Evolutionary conservation across 805 yeast species (phyloP).

Genomic region (Lipomyces spencermartinsiae): DNA sequence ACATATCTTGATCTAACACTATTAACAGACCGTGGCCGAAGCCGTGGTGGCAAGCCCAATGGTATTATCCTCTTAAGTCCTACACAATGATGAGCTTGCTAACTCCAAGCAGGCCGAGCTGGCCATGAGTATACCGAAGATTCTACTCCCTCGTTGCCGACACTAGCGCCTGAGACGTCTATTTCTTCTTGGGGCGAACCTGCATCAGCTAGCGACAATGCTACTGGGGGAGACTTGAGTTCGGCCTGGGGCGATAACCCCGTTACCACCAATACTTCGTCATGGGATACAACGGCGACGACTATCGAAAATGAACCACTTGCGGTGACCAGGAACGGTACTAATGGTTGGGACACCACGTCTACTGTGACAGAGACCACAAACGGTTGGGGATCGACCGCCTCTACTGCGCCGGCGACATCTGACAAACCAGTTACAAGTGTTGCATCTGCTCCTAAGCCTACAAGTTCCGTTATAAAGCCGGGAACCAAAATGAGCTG

Average conservation of each 20-base stretch:
- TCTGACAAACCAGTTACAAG: slow-evolving; percentile 13
- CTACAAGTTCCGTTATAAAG: slow-evolving; percentile 36
- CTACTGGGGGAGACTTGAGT: not conserved
- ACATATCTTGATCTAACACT: not conserved
- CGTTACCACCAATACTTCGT: not conserved
- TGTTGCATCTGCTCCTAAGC: slow-evolving; percentile 26
- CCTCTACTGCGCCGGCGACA: not conserved
- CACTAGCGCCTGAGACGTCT: not conserved
- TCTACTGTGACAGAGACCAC: not conserved
- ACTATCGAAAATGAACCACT: slow-evolving; percentile 13
- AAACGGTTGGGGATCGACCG: not conserved
- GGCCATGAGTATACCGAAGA: slow-evolving; percentile 10
- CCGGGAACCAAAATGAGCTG: slow-evolving; percentile 38
- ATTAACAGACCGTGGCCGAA: slow-evolving; percentile 35
- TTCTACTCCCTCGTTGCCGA: slow-evolving; percentile 4
- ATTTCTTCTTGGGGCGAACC: not conserved
- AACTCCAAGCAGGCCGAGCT: not conserved
- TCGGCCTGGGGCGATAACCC: not conserved
- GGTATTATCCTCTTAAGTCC: slow-evolving; percentile 5
- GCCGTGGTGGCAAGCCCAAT: slow-evolving; percentile 35
- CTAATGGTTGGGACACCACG: slow-evolving; percentile 20
- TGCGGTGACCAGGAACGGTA: not conserved
- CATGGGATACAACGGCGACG: slow-evolving; percentile 11
- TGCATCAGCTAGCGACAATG: not conserved
- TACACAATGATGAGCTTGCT: not conserved